Evolutionary conservation across 352 stramenopile genomes (phyloP), one percentile per base, ranked within the genome.

Genomic region (Phytophthora vignae): DNA sequence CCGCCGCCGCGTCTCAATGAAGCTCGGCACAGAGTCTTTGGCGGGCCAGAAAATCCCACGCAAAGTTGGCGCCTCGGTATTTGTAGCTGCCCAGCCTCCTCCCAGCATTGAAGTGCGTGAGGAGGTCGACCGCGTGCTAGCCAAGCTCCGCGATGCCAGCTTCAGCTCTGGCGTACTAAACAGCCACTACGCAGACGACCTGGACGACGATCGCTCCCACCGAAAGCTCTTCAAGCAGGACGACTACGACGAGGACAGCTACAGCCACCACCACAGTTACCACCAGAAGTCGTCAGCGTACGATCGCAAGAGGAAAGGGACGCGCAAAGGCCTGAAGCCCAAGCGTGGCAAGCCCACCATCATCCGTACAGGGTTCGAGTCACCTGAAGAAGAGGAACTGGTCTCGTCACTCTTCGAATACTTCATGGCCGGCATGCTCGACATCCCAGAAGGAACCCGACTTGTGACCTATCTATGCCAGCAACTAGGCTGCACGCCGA

Each of bases 341-440:
- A 82, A 80, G 55, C 78, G 77, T 17, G 69, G 79, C 10, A 84
- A 80, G 25, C 83, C 85, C 29, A 87, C 77, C 31, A 93, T 93
- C 73, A 91, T 93, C 58, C 85, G 85, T 59, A 93, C 85, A 70
- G 85, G 85, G 38, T 93, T 93, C 56, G 83, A 91, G 42, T 86
- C 80, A 1, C 69, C 62, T 5, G 79, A 93, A 68, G 85, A 93
- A 70, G 84, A 91, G 56, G 65, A 79, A 54, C 90, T 87, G 61
- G 80, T 87, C 31, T 84, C 62, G 1, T 71, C 79, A 8, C 75
- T 93, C 44, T 78, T 90, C 60, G 82, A 93, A 69, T 90, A 77
- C 59, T 93, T 93, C 40, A 79, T 81, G 56, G 79, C 78, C n/a
- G 85, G 85, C 21, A 55, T 74, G 57, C 70, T 93, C 29, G 79